These are phyloP conservation scores for Penicillium sp. DNA, from an alignment of 2,329 filamentous ascomycete species.

Conservation along the genomic window DNA sequence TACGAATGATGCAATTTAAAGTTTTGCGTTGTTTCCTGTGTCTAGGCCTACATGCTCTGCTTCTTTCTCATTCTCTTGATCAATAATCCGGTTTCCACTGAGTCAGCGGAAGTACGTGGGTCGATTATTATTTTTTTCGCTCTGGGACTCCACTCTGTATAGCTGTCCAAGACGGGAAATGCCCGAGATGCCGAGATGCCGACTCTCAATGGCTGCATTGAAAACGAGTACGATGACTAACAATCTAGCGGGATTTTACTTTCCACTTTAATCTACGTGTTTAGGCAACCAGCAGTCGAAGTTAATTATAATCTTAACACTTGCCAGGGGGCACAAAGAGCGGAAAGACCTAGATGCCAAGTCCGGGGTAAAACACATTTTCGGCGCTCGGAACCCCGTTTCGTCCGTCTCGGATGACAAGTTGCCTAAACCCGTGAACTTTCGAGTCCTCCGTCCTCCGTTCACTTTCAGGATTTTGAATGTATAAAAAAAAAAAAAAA, in stretches of 20 bases:
- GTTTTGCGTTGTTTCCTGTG: background rate
- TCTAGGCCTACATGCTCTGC: background rate
- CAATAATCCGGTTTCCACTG: conserved; percentile 4
- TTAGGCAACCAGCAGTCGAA: no score
- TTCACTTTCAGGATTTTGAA: background rate
- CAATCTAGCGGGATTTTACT: background rate
- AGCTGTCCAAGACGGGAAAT: background rate
- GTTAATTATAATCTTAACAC: no score
- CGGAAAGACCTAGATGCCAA: background rate
- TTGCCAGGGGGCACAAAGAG: background rate
- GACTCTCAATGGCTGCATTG: background rate
- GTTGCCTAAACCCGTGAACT: conserved; percentile 6
- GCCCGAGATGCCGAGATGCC: conserved; percentile 25
- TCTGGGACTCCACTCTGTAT: background rate
- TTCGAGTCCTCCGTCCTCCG: no score
- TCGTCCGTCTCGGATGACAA: conserved; percentile 18
- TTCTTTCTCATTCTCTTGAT: background rate
- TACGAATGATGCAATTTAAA: background rate
- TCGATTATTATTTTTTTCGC: background rate
- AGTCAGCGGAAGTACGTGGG: conserved; percentile 12
- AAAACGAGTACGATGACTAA: background rate
- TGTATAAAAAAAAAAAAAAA: no score
- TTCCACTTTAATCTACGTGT: background rate
- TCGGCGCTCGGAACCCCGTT: conserved; percentile 21
- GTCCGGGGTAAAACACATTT: conserved; percentile 19